phyloP scores from a whole-genome alignment of 2,329 filamentous ascomycete species.

The Fusarium sublunatum region DNA sequence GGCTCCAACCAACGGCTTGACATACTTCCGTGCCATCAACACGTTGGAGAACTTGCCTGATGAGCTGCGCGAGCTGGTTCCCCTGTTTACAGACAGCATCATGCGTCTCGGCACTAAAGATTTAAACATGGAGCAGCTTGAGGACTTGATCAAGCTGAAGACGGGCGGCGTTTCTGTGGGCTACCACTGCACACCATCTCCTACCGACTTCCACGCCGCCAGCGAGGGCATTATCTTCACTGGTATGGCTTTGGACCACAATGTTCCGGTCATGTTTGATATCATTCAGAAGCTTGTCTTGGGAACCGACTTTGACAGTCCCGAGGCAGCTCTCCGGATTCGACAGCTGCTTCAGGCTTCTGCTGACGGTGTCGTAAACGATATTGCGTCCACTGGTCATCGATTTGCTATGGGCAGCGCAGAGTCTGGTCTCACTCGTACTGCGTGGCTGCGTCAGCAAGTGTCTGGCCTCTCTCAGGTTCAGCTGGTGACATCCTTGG shows the following conservation, averaged over 20 bases:
- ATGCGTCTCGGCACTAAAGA: slow-evolving; percentile 92
- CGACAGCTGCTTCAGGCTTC: slow-evolving; percentile 87
- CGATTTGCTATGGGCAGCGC: slow-evolving; percentile 86
- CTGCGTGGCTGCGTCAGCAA: slow-evolving; percentile 81
- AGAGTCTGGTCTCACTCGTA: slow-evolving; percentile 79
- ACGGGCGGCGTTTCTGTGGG: slow-evolving; percentile 90
- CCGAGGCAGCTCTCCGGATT: slow-evolving; percentile 83
- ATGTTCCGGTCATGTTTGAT: slow-evolving; percentile 91
- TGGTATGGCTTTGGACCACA: slow-evolving; percentile 89
- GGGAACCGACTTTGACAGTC: slow-evolving; percentile 90
- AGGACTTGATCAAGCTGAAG: slow-evolving; percentile 95
- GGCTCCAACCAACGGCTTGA: slow-evolving; percentile 93
- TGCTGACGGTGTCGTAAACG: slow-evolving; percentile 89
- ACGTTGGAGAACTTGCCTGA: slow-evolving; percentile 81
- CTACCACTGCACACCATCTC: slow-evolving; percentile 84
- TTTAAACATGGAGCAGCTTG: slow-evolving; percentile 92
- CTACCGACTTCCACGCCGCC: slow-evolving; percentile 74
- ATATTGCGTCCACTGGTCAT: slow-evolving; percentile 91
- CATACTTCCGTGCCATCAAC: slow-evolving; percentile 93
- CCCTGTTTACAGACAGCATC: slow-evolving; percentile 89
- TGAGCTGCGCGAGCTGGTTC: slow-evolving; percentile 84
- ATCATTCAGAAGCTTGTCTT: slow-evolving; percentile 82
- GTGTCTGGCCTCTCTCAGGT: slow-evolving; percentile 92
- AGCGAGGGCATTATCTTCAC: slow-evolving; percentile 86
- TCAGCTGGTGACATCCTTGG: slow-evolving; percentile 82